phyloP scores from a whole-genome alignment of 352 stramenopile genomes.

The Phytophthora citrophthora region DNA sequence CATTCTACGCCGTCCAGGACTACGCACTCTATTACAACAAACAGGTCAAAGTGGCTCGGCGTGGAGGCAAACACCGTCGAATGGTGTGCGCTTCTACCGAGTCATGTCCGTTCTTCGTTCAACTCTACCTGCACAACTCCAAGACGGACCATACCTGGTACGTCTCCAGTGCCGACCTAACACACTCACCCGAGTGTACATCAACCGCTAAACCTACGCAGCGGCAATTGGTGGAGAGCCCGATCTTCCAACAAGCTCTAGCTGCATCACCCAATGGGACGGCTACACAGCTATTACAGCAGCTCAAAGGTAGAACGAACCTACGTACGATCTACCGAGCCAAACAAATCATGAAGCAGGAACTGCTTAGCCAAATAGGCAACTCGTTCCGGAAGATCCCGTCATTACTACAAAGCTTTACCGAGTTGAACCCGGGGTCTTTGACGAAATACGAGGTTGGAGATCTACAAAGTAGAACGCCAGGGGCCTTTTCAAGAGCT shows the following conservation, averaged over 20 bases:
- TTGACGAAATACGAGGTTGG: constrained; percentile 36
- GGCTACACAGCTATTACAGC: constrained; percentile 41
- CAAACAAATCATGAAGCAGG: constrained; percentile 50
- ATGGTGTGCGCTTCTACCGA: constrained; percentile 51
- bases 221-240: constrained; percentile 57
- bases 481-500: constrained; percentile 45
- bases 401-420: constrained; percentile 43
- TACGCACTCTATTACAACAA: constrained; percentile 67
- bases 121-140: constrained; percentile 68
- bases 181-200: constrained; percentile 48
- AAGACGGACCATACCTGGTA: constrained; percentile 66
- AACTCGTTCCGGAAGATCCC: constrained; percentile 53
- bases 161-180: constrained; percentile 56
- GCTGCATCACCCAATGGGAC: constrained; percentile 37
- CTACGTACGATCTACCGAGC: constrained; percentile 66
- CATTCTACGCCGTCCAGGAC: constrained; percentile 66
- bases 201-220: constrained; percentile 62
- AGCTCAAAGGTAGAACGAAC: constrained; percentile 46
- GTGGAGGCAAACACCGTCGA: constrained; percentile 67
- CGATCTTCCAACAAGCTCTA: constrained; percentile 48
- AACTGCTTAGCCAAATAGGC: constrained; percentile 38
- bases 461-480: constrained; percentile 17
- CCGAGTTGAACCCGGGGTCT: constrained; percentile 44
- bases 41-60: constrained; percentile 54
- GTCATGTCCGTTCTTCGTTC: constrained; percentile 68